Conservation (phyloP, 2,329 filamentous ascomycete genomes). For the Lanzia echinophila region DNA sequence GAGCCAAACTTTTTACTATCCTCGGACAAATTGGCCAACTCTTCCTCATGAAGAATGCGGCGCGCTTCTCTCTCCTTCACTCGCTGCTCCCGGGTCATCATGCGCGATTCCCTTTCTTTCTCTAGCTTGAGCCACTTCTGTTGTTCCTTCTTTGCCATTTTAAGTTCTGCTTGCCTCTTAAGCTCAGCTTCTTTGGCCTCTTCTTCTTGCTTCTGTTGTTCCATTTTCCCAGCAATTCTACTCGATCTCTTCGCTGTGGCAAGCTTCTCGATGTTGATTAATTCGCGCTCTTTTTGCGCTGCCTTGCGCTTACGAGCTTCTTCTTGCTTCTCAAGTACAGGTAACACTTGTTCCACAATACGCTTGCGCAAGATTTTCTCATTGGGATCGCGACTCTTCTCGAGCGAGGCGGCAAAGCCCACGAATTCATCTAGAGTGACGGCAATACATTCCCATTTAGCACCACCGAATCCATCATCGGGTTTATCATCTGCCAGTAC, state of each 20-base stretch:
- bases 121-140: slow-evolving; percentile 53
- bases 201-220: slow-evolving; percentile 70
- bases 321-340: slow-evolving; percentile 73
- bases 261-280: slow-evolving; percentile 76
- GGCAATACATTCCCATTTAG: slow-evolving; percentile 87
- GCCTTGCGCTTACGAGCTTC: slow-evolving; percentile 68
- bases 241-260: slow-evolving; percentile 93
- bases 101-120: slow-evolving; percentile 68
- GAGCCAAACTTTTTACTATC: slow-evolving; percentile 56
- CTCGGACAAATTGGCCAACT: slow-evolving; percentile 72
- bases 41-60: slow-evolving; percentile 76
- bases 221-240: slow-evolving; percentile 73
- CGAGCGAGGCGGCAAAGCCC: slow-evolving; percentile 61
- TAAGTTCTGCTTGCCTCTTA: slow-evolving; percentile 57
- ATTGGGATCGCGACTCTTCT: slow-evolving; percentile 73
- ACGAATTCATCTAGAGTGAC: slow-evolving; percentile 74
- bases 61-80: slow-evolving; percentile 79
- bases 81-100: slow-evolving; percentile 79
- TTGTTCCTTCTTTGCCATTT: slow-evolving; percentile 60
- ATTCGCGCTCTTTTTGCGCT: slow-evolving; percentile 64
- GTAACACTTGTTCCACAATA: slow-evolving; percentile 71
- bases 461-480: slow-evolving; percentile 64
- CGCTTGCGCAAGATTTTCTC: slow-evolving; percentile 71
- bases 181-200: slow-evolving; percentile 64
- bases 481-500: slow-evolving; percentile 36